Base-by-base conservation (phyloP, 768 basidiomycete species). In the Leccinellum rugosiceps region DNA sequence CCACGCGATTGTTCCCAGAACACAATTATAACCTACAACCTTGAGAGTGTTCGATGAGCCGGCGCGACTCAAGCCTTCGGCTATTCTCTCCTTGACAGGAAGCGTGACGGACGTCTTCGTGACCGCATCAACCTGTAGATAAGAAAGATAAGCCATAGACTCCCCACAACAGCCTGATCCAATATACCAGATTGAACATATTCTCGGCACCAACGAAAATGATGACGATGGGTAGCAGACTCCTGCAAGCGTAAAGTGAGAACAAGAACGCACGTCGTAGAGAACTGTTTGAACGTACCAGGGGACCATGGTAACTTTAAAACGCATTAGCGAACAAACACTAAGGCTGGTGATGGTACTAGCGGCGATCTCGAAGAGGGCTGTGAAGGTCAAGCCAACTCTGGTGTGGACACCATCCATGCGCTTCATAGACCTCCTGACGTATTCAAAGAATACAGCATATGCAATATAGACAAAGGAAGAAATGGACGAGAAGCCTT, bases 161-260 rank as follows among this genome's bases (percentile, higher is more conserved):
- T 55, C 45, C 26, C 52, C 56, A 64, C 34, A 19, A 41, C 4
- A 49, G 46, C 23, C 15, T 26, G n/a, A 52, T 30, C 34, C 72
- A 86, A 60, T 71, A 60, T 71, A 94, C 94, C 69, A 99, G 77
- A 65, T 87, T 90, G 69, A 94, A 92, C 95, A 98, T 98, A 65
- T 98, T 98, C 75, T 98, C 96, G 3, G 93, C 90, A 3, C 96
- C 96, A 14, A 96, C 90, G 62, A 98, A 95, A 7, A 94, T 84
- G 51, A 99, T 94, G 35, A 97, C 89, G 57, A 98, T 90, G 1
- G 95, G 95, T 52, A 99, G 78, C 43, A 96, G 74, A 68, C 90
- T 87, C 91, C 91, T 92, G 57, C 10, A 6, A 19, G 28, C 50
- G 23, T 43, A 53, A 6, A 43, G 41, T 19, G 48, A 63, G 26